Evolutionary conservation across 2,329 filamentous ascomycete species (phyloP), one percentile per base, ranked within the genome.

Genomic region (Cladosporium halotolerans): DNA sequence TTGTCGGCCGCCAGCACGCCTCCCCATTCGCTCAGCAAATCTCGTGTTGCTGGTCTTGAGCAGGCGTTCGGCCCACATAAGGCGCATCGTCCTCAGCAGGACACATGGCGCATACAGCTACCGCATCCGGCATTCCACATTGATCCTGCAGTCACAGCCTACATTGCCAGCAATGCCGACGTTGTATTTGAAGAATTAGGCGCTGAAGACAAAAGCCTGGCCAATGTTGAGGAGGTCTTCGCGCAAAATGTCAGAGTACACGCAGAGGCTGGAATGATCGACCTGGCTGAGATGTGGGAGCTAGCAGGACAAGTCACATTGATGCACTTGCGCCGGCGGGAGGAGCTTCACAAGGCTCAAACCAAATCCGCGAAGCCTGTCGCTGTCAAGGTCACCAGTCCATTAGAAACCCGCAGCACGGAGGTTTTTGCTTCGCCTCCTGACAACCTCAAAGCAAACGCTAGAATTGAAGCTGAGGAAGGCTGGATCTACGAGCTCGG

Each of bases 401-500:
- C 48, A 5, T n/a, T 32, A 13, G 14, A 38, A 3, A 2, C 32
- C 1, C 31, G 36, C 18, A 23, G 11, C 18, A 32, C 3, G 5
- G 4, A 51, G 5, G 11, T 36, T 8, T 53, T 53, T 38, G 43
- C 28, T 9, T 36, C 36, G 11, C 48, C 52, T 39, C 42, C 49
- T 3, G 31, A 31, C 4, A 38, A 31, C 16, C 32, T 55, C 5
- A 39, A 46, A 46, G 34, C 52, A 6, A 48, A 54, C 45, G 36
- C 38, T 11, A 16, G 61, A 7, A 19, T 58, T n/a, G 65, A 68
- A 18, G 47, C 63, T 3, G 65, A 68, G 44, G 55, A 59, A 13
- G 56, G 54, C 19, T 59, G 59, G 31, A 65, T 72, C 1, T 75
- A 71, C 57, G 63, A 69, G n/a, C 62, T 74, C 2, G 65, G 73